phyloP scores from a whole-genome alignment of 495 filamentous ascomycete genomes.

The Oidiodendron maius region DNA sequence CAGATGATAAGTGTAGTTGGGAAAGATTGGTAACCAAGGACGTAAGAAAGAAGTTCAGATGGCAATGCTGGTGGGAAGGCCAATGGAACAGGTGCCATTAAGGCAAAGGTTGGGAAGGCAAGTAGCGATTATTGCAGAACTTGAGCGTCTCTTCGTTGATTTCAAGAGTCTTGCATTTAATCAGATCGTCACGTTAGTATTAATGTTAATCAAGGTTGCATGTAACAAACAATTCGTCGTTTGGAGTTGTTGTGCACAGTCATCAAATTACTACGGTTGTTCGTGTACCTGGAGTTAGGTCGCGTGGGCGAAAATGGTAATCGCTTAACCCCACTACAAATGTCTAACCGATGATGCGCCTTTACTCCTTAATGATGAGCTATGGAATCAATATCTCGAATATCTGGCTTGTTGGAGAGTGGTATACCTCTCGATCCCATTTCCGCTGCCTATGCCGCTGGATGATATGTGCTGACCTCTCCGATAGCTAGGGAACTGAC shows the following conservation, averaged over 20 bases:
- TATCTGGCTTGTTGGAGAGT: constrained; percentile 89
- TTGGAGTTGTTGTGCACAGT: not conserved
- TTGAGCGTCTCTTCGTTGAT: too few species aligned
- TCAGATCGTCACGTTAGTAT: too few species aligned
- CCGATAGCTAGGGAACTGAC: constrained; percentile 85
- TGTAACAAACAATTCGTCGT: too few species aligned
- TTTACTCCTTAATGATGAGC: constrained; percentile 5
- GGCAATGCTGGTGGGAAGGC: constrained; percentile 43
- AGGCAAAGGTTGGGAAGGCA: not conserved
- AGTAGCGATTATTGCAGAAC: too few species aligned
- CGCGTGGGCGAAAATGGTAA: not conserved
- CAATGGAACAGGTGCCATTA: constrained; percentile 12
- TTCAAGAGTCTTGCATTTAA: too few species aligned
- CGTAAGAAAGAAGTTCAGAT: constrained; percentile 55
- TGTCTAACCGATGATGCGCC: constrained; percentile 13
- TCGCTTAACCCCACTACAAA: constrained; percentile 18
- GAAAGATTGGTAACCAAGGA: constrained; percentile 48
- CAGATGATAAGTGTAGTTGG: constrained; percentile 67
- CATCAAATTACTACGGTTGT: not conserved
- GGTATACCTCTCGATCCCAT: constrained; percentile 42
- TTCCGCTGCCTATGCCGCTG: not conserved
- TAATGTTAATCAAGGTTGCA: too few species aligned
- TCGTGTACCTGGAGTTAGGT: not conserved
- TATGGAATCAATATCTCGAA: constrained; percentile 96
- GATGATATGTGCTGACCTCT: constrained; percentile 2